These are phyloP conservation scores for Parietichytrium sp. DNA, from an alignment of 108 stramenopile genomes.

Conservation along the genomic window DNA sequence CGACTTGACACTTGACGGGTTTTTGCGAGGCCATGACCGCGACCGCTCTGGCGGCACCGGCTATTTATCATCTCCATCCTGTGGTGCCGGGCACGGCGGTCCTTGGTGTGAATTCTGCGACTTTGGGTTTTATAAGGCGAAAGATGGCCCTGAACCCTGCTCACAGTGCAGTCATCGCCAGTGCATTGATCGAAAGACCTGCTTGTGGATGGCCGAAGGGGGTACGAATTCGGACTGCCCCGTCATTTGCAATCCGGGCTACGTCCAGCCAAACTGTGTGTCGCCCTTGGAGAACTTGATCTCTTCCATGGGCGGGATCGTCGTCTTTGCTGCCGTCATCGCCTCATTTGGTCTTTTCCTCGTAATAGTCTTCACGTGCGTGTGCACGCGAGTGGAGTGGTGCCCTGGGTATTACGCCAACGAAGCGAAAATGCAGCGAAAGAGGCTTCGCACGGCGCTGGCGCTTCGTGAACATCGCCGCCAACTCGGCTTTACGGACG, in stretches of 20 bases:
- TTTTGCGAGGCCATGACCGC: too few species aligned
- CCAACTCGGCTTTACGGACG: slow-evolving; percentile 24
- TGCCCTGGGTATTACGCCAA: slow-evolving; percentile 34
- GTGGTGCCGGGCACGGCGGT: slow-evolving; percentile 11
- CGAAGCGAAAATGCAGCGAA: slow-evolving; percentile 20
- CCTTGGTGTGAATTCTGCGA: not conserved
- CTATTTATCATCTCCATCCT: not conserved
- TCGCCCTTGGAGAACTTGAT: slow-evolving; percentile 19
- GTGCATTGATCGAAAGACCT: not conserved
- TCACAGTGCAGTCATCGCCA: not conserved
- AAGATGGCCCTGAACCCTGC: slow-evolving; percentile 20
- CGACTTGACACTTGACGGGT: too few species aligned
- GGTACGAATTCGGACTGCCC: slow-evolving; percentile 13
- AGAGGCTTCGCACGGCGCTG: not conserved
- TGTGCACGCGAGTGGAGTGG: slow-evolving; percentile 30
- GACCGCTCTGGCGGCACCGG: not conserved
- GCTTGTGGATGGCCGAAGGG: slow-evolving; percentile 16
- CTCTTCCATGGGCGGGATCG: slow-evolving; percentile 14
- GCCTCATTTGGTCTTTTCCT: slow-evolving; percentile 16
- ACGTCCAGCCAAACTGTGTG: slow-evolving; percentile 24
- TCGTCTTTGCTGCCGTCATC: slow-evolving; percentile 19
- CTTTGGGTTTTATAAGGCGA: not conserved
- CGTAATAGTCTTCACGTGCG: slow-evolving; percentile 34
- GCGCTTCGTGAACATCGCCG: slow-evolving; percentile 10
- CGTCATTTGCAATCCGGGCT: slow-evolving; percentile 6